A percentile compares a stretch with the other conserved stretches of the same genome.
These are phyloP conservation scores for Phytophthora pisi DNA, from an alignment of 352 stramenopile genomes.

Conservation along the genomic window DNA sequence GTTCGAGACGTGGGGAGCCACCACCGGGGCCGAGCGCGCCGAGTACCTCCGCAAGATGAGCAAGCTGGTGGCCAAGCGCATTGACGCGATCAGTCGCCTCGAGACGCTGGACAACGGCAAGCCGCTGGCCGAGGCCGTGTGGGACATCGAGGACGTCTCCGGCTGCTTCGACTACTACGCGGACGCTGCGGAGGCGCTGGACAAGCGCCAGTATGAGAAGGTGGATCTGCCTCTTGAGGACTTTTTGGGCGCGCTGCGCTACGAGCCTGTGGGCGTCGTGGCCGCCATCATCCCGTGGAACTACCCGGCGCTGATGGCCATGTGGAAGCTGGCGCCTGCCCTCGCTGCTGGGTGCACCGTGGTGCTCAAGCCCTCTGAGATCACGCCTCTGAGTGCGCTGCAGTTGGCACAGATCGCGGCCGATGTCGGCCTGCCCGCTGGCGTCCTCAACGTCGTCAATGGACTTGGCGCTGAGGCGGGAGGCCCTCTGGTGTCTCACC, in stretches of 20 bases:
- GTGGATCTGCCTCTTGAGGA: constrained; percentile 54
- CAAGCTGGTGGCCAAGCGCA: constrained; percentile 27
- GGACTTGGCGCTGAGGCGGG: constrained; percentile 70
- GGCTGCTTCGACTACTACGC: constrained; percentile 49
- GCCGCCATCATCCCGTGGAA: constrained; percentile 66
- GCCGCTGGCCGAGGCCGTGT: constrained; percentile 59
- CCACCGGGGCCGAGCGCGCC: constrained; percentile 47
- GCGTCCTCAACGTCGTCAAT: constrained; percentile 75
- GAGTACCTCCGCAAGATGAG: constrained; percentile 24
- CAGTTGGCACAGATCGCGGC: constrained; percentile 65
- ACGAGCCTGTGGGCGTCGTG: constrained; percentile 74
- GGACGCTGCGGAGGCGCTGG: constrained; percentile 28
- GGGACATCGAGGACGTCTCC: constrained; percentile 75
- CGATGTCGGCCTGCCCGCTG: constrained; percentile 64
- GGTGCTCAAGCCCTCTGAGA: constrained; percentile 61
- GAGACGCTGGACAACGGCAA: constrained; percentile 79
- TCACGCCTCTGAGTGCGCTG: constrained; percentile 93
- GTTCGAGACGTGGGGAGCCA: constrained; percentile 55
- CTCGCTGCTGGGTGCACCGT: constrained; percentile 93
- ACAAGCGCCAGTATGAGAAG: constrained; percentile 55
- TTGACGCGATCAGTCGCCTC: constrained; percentile 47
- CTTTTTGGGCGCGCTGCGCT: constrained; percentile 52
- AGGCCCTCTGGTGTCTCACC: constrained; percentile 63
- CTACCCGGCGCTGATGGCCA: constrained; percentile 52
- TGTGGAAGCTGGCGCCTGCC: constrained; percentile 85